These are phyloP conservation scores for Rhynchospora pubera DNA, from an alignment of 176 grass and related monocot species.

Conservation along the genomic window DNA sequence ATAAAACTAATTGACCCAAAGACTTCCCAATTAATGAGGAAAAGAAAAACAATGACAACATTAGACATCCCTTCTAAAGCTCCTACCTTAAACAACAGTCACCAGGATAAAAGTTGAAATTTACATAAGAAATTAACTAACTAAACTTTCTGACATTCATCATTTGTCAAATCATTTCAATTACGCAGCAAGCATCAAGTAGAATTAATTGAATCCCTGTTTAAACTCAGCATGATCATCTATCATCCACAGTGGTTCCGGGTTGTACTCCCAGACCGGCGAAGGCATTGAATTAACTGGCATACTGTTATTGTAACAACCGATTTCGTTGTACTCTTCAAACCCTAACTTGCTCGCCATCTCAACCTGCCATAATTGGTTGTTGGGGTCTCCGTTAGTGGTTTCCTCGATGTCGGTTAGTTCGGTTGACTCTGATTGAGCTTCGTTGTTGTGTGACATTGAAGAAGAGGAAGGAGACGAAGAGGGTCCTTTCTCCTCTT, in stretches of 20 bases:
- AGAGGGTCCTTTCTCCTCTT: conserved; percentile 24
- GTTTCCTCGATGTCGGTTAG: neutral
- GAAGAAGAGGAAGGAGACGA: conserved; percentile 4
- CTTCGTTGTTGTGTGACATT: conserved; percentile 13
- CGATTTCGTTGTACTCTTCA: conserved; percentile 15
- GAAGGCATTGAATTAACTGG: conserved; percentile 24
- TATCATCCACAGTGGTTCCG: conserved; percentile 48
- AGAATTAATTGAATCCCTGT: neutral
- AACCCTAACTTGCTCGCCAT: conserved; percentile 7
- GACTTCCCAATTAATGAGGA: neutral
- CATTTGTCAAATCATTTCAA: neutral
- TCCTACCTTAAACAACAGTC: conserved; percentile 8
- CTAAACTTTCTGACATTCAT: conserved; percentile 1
- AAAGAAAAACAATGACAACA: conserved; percentile 6
- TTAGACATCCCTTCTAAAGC: neutral
- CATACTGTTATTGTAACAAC: neutral
- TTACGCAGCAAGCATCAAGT: neutral
- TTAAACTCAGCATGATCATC: conserved; percentile 28
- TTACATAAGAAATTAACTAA: conserved; percentile 20
- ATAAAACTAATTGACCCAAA: conserved; percentile 13
- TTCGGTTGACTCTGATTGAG: neutral
- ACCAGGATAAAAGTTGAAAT: neutral
- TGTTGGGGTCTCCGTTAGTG: conserved; percentile 6
- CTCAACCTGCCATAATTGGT: conserved; percentile 32
- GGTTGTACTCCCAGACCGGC: conserved; percentile 42